Base-by-base conservation (phyloP, 2,329 filamentous ascomycete genomes). In the Ceratocystiopsis brevicomis region DNA sequence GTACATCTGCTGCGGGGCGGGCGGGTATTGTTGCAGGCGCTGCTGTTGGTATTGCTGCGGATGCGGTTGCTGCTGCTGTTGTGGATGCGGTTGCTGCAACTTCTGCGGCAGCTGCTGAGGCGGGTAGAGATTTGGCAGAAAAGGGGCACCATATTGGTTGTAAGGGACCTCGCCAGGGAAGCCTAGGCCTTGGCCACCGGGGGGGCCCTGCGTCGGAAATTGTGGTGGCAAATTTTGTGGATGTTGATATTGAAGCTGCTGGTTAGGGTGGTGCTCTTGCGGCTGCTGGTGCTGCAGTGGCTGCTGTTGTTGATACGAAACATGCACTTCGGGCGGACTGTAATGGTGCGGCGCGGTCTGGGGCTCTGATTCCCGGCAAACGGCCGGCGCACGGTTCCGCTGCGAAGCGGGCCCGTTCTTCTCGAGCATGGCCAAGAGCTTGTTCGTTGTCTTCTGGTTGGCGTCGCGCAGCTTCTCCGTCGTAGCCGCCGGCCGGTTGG, bases 371-470 rank as follows among this genome's bases (percentile, higher is more conserved):
- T 21, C 4, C 19, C 6, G 19, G 6, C 6, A 21, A 6, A 4
- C 19, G 19, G 33, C 18, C 6, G 33, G n/a, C 2, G n/a, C 43
- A 41, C 45, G 36, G 54, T 54, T 57, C 12, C 56, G 54, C 47
- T 72, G 25, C 25, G 25, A 8, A 30, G 10, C 25, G 8, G 25
- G 5, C 10, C 25, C 25, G 8, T 6, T 11, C 10, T 2, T 30
- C 5, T 10, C 67, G 11, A 76, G 55, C 42, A 75, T 65, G 6
- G 69, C 71, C 44, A 76, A 60, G 2, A 75, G 55, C 9, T 67
- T 63, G 38, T 64, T 66, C 17, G 67, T 70, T 44, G 70, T 68
- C 39, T 68, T 64, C 14, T 63, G 49, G 16, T 40, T 45, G 8
- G 44, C 32, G 38, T 48, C 38, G 3, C 34, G 16, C 25, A 30